Evolutionary conservation across 129 eudicot genomes (phyloP), one percentile per base, ranked within the genome.

Genomic region (Glebionis coronaria): DNA sequence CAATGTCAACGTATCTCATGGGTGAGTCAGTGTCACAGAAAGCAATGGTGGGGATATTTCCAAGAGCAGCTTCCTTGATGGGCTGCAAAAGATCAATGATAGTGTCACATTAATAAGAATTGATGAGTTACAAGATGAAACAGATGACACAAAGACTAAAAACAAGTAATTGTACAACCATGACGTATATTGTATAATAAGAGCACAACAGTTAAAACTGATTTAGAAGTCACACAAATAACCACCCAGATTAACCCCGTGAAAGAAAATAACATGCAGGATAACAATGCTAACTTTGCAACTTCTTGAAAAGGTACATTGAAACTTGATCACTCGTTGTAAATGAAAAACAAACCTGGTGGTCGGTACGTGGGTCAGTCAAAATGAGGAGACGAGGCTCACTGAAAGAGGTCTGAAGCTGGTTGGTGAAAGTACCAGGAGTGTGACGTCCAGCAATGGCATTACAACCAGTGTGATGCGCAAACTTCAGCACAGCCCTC

Each of bases 1-100:
- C 95, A 57, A 87, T 79, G 62, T 87, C 95, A 49, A 87, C 95
- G 53, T 87, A 84, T 5, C 82, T 70, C 95, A 87, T 87, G 3
- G 95, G 95, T 8, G 90, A 84, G 40, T 87, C 90, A 15, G 95
- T 87, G 69, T 88, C 95, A 57, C 95, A 88, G 56, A 88, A 88
- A 28, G 95, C 95, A 29, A 87, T 87, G 15, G 90, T 87, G 47
- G 95, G 95, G 44, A 87, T 87, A 71, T 84, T 87, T 46, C 82
- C 81, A 6, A 87, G 75, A 14, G 95, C 87, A 64, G 86, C 88
- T 78, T 87, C 95, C 80, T 87, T 87, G 23, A 87, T 87, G 25
- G 95, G 95, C 88, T 87, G 88, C 47, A 5, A 73, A 49, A 0
- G 5, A 46, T n/a, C 47, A 53, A 45, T 1, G 2, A 72, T 9